Base-by-base conservation (phyloP, 345 rosid genomes). In the Litchi chinensis region DNA sequence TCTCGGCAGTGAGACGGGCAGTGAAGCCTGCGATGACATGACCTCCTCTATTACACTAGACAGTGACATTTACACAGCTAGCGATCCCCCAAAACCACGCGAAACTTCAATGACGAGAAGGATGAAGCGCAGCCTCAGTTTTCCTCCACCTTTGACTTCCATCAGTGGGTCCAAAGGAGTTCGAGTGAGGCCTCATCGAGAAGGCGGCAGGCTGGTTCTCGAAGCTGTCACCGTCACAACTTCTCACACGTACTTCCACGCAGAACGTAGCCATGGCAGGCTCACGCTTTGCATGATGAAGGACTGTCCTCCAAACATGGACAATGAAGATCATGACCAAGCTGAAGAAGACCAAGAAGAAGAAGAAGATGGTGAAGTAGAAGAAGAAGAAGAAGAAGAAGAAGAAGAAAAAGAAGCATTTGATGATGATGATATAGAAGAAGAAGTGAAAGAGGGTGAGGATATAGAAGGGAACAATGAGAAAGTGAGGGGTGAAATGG, bases 121-220 rank as follows among this genome's bases (percentile, higher is more conserved):
- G 21, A 66, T 19, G 60, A 78, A 60, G 46, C 88, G 79, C 56
- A 68, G 65, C 74, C 74, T 46, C 64, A 77, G 86, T 50, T 92
- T 89, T 79, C 99, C 98, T 5, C 99, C 99, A n/a, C 97, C 98
- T 3, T 70, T 96, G 81, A 92, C 86, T 1, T 90, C 93, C 40
- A 79, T 91, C 50, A 80, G 87, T 41, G 88, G 89, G 18, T 90
- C 91, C 28, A 75, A 62, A 44, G 77, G 87, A 0, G 84, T 96
- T 63, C 87, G 72, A 64, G 79, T 92, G 41, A 83, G 85, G 82
- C 78, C 94, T 70, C 87, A 73, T 66, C 79, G 92, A 21, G 95
- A 88, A 88, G 91, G 84, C 10, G 99, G 97, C 44, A 86, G 99
- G 73, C 86, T 94, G 67, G 78, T 96, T 52, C 79, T 96, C 70